Percentiles rank a stretch among this genome's conserved stretches.
Evolutionary conservation across 169 alveolate species (phyloP).

Genomic region (Eimeria praecox): DNA sequence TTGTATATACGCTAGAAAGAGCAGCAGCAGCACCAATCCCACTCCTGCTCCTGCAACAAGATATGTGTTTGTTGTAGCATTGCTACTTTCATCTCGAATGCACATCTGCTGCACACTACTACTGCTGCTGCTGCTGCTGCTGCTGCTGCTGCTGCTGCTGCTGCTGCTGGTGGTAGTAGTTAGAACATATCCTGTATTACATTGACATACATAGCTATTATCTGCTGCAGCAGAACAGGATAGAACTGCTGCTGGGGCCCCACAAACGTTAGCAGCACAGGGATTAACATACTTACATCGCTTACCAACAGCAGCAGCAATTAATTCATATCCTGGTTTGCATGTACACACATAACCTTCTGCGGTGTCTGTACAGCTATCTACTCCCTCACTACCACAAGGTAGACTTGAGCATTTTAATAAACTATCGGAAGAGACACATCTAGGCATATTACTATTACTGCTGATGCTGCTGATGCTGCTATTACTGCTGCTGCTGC

Average conservation of each 20-base stretch:
- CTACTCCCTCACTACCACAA: conserved; percentile 6
- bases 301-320: not conserved
- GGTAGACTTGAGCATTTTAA: not conserved
- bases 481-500: not conserved
- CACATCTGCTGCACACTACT: not conserved
- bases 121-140: not conserved
- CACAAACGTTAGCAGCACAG: conserved; percentile 48
- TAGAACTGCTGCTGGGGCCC: conserved; percentile 53
- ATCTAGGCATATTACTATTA: not conserved
- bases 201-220: no score
- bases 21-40: conserved; percentile 16
- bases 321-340: not conserved
- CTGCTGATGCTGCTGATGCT: conserved; percentile 12
- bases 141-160: conserved; percentile 37
- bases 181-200: no score
- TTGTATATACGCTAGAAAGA: no score
- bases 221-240: not conserved
- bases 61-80: not conserved
- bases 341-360: not conserved
- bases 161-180: not conserved
- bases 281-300: conserved; percentile 25
- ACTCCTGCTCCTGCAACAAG: no score
- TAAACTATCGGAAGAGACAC: not conserved
- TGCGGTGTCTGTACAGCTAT: conserved; percentile 14
- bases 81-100: not conserved